Percentiles rank a stretch among this genome's conserved stretches.
phyloP scores from a whole-genome alignment of 257 asterid species.

The Fraxinus pennsylvanica region DNA sequence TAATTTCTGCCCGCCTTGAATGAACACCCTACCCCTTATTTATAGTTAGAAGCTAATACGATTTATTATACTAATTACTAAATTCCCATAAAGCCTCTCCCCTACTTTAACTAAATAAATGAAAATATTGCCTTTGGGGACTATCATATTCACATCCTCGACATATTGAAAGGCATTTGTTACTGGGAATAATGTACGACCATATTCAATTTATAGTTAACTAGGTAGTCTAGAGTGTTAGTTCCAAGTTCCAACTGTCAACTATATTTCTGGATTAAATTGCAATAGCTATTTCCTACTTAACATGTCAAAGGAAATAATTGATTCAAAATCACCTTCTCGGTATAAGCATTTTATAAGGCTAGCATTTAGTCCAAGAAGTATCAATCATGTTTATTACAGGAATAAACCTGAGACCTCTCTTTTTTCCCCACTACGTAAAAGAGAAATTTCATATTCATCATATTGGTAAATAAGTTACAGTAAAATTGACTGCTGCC shows the following conservation, averaged over 20 bases:
- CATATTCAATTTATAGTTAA: neutral
- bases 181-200: neutral
- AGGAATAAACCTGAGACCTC: neutral
- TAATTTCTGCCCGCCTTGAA: no score
- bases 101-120: no score
- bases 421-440: neutral
- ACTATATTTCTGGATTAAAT: neutral
- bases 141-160: neutral
- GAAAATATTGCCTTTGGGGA: no score
- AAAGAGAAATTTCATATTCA: neutral
- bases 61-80: no score
- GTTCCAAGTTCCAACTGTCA: slow-evolving; percentile 2
- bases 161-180: neutral
- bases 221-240: neutral
- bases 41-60: no score
- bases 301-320: neutral
- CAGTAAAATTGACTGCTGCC: neutral
- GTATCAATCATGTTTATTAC: neutral
- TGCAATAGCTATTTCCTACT: neutral
- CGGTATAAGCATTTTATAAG: neutral
- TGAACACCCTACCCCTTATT: no score
- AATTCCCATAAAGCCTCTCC: no score
- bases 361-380: neutral
- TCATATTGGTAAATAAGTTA: neutral
- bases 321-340: neutral